A percentile compares a stretch with the other conserved stretches of the same genome.
Conservation (phyloP, 305 asterid genomes). For the Fraxinus sp. region DNA sequence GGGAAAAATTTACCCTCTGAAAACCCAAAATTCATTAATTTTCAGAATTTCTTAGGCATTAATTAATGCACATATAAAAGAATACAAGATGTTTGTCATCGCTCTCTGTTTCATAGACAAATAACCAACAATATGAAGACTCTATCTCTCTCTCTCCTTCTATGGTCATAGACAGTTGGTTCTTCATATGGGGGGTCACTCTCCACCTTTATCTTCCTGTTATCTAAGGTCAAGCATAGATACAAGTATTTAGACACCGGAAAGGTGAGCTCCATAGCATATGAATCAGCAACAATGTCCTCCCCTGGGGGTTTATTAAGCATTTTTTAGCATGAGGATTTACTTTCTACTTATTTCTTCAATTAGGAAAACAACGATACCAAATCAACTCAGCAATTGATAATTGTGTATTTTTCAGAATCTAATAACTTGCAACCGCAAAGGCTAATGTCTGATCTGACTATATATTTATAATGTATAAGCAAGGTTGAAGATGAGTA, state of each 20-base stretch:
- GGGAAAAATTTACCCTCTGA: background rate
- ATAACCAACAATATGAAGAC: background rate
- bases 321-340: background rate
- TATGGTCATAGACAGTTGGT: background rate
- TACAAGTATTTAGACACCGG: background rate
- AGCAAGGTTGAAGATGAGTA: too few relatives aligned
- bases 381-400: background rate
- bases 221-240: background rate
- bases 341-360: background rate
- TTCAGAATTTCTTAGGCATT: background rate
- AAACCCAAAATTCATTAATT: background rate
- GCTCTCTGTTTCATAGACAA: background rate
- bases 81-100: background rate
- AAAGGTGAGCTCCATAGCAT: background rate
- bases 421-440: background rate
- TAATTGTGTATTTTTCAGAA: background rate
- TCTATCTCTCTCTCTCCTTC: background rate
- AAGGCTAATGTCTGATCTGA: background rate
- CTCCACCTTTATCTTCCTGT: background rate
- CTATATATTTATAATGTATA: too few relatives aligned
- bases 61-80: background rate
- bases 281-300: background rate
- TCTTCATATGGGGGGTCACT: background rate
- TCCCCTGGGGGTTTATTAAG: background rate
- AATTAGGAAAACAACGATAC: background rate